Conservation (phyloP, 495 filamentous ascomycete species). For the Aspergillus wentii region DNA sequence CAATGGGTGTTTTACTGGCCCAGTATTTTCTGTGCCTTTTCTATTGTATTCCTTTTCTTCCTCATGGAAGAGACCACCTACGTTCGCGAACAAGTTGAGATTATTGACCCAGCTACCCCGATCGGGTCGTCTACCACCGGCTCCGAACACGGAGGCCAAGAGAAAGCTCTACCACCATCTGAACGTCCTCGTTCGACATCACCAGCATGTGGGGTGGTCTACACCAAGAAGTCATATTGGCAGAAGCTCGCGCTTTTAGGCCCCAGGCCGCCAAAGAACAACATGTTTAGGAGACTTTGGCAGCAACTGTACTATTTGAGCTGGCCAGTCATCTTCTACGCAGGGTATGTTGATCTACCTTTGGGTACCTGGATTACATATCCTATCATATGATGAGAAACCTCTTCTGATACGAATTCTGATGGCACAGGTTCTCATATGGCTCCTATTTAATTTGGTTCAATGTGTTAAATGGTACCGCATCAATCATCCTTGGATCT, state of each 20-base stretch:
- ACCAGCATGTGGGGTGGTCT: slow-evolving; percentile 18
- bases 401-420: slow-evolving; percentile 7
- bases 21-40: slow-evolving; percentile 53
- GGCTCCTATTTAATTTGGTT: slow-evolving; percentile 61
- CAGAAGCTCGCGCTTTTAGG: slow-evolving; percentile 50
- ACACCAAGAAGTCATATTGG: slow-evolving; percentile 40
- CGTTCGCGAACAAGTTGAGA: slow-evolving; percentile 26
- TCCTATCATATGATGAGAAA: background rate
- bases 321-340: slow-evolving; percentile 62
- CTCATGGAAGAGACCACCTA: slow-evolving; percentile 71
- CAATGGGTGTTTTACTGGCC: slow-evolving; percentile 63
- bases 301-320: slow-evolving; percentile 41
- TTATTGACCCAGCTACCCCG: slow-evolving; percentile 8
- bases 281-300: slow-evolving; percentile 39
- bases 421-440: slow-evolving; percentile 46
- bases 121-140: slow-evolving; percentile 5
- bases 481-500: slow-evolving; percentile 53
- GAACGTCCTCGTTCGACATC: slow-evolving; percentile 7
- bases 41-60: slow-evolving; percentile 57
- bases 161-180: slow-evolving; percentile 13
- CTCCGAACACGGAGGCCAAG: slow-evolving; percentile 13
- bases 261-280: slow-evolving; percentile 43
- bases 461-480: slow-evolving; percentile 62
- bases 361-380: background rate
- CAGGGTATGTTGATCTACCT: slow-evolving; percentile 34